Base-by-base conservation (phyloP, 1,284 basidiomycete species). In the Mrakiaceae sp. region DNA sequence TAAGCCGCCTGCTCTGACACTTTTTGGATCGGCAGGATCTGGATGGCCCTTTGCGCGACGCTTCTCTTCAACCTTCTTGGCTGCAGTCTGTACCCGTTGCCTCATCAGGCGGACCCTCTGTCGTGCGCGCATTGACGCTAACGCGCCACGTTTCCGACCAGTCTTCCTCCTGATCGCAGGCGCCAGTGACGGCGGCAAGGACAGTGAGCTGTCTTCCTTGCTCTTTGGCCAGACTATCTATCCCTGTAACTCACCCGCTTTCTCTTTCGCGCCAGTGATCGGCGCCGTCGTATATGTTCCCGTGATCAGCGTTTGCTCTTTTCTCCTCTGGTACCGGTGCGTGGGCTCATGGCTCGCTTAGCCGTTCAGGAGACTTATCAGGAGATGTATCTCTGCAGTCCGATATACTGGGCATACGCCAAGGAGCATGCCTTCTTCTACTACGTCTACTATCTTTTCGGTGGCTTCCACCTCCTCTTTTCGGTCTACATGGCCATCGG, bases 401-500 rank as follows among this genome's bases (percentile, higher is more conserved):
- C 95, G 2, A 87, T 95, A 72, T 98, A 98, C 80, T 94, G 95
- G 71, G 94, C 89, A 58, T 93, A 92, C 79, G 91, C 92, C 86
- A 95, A 96, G 82, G 91, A 87, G 48, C 66, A 69, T 54, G 72
- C 71, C 52, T 72, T 76, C 68, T 76, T 75, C 39, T 73, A 78
- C 69, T 78, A 79, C 69, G 78, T 78, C 71, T 78, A 75, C 75
- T 60, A 68, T 74, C 68, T 16, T 77, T 98, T 98, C 78, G 82
- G 86, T 64, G 94, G 90, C 47, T 96, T 88, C 81, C 93, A 98
- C 78, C 80, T 98, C 65, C 79, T 90, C 50, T 97, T 88, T 79
- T 88, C 88, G 67, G 85, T 63, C 55, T 67, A 63, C 64, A 67
- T 67, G 58, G 70, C 74, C 40, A 69, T 76, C 48, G 73, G 76